Conservation (phyloP, 2,329 filamentous ascomycete species). For the Phialemoniopsis sp. region DNA sequence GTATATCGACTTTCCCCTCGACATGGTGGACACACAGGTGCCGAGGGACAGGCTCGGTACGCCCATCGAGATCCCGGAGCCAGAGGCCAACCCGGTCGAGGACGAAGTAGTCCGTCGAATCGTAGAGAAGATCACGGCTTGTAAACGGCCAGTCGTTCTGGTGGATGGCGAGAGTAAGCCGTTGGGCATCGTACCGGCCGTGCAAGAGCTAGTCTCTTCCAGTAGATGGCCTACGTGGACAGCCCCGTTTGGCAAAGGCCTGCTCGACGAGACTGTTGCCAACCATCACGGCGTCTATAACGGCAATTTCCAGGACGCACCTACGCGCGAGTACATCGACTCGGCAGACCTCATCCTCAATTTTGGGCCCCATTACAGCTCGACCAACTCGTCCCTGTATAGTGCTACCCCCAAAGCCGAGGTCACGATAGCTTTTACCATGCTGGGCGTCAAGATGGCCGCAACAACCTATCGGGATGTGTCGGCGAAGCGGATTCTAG, state of each 20-base stretch:
- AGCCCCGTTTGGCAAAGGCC: slow-evolving; percentile 42
- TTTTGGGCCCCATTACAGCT: slow-evolving; percentile 40
- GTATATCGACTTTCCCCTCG: slow-evolving; percentile 51
- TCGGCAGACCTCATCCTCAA: slow-evolving; percentile 37
- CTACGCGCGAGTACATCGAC: slow-evolving; percentile 29
- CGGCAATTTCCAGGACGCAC: slow-evolving; percentile 31
- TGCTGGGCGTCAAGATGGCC: too few relatives aligned
- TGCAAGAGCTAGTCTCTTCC: slow-evolving; percentile 34
- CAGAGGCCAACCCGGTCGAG: slow-evolving; percentile 17
- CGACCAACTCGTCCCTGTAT: slow-evolving; percentile 37
- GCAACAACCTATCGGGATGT: slow-evolving; percentile 21
- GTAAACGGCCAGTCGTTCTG: slow-evolving; percentile 42
- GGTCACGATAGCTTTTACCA: too few relatives aligned
- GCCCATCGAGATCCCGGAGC: not conserved
- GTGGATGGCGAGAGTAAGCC: slow-evolving; percentile 45
- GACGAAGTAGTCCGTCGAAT: slow-evolving; percentile 33
- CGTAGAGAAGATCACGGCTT: slow-evolving; percentile 21
- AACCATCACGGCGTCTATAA: slow-evolving; percentile 46
- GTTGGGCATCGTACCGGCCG: slow-evolving; percentile 31
- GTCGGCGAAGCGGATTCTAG: slow-evolving; percentile 12
- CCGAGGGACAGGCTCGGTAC: slow-evolving; percentile 22
- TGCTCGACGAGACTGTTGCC: slow-evolving; percentile 39
- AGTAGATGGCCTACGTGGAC: slow-evolving; percentile 43
- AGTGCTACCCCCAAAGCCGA: too few relatives aligned
- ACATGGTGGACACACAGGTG: slow-evolving; percentile 38